Evolutionary conservation across 2,329 filamentous ascomycete species (phyloP), one percentile per base, ranked within the genome.

Genomic region (Ophiostoma novo-ulmi): DNA sequence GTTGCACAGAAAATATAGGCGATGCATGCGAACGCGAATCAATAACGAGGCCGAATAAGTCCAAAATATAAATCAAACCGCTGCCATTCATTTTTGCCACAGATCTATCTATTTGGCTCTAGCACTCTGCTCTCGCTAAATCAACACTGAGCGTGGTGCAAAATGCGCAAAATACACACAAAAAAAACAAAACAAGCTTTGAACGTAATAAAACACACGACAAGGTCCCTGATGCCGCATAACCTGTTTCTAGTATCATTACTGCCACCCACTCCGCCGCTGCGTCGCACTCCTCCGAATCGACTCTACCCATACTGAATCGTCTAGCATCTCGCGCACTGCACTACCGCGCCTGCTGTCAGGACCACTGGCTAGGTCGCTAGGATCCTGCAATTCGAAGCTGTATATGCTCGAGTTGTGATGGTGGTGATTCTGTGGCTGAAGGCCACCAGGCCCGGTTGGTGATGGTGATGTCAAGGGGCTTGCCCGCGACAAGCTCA

Each of bases 231-330:
- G 17, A 63, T 26, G 26, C 35, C 22, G 22, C 5, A 26, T 63
- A 35, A 26, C 26, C 26, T n/a, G 14, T 35, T 26, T 14, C 52
- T 31, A 26, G 26, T 63, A 31, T 63, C 58, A 63, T 31, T 26
- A 26, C 26, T 31, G 26, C 58, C 58, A 63, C 8, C 58, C 58
- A 63, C 58, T 63, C 26, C 26, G 82, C 69, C 82, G 81, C 69
- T 85, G 85, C 69, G 93, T 97, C 75, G 95, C 93, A 81, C 93
- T 97, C 73, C 93, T 86, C 74, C 93, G 85, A 74, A 97, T 93
- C 82, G 92, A 97, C 80, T 97, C 92, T 69, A 94, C 92, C 94
- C 94, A 98, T 20, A 91, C 90, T 22, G 92, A 95, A 76, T 94
- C 91, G 76, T 95, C 92, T 70, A 98, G 85, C 77, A 95, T 91